These are phyloP conservation scores for Chlamydomonas incerta DNA, from an alignment of 139 green algal genomes.

Conservation along the genomic window DNA sequence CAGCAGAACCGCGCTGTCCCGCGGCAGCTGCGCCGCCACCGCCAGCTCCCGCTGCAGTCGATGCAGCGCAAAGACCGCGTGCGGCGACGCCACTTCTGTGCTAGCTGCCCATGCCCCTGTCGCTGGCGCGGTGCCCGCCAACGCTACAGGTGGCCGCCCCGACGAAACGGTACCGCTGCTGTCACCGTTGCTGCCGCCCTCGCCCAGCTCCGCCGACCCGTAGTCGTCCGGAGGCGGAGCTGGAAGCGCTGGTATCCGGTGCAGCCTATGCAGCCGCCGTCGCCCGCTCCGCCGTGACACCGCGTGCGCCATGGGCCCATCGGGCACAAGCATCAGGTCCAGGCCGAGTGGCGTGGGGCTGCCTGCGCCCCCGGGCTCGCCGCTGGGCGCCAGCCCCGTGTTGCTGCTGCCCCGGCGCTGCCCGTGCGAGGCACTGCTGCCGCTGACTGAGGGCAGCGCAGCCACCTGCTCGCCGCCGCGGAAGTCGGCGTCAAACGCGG, in stretches of 20 bases:
- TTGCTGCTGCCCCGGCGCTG: background rate
- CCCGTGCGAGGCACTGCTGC: too few species aligned
- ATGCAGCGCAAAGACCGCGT: background rate
- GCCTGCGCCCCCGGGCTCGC: background rate
- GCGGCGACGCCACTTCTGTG: background rate
- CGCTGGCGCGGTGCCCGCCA: too few species aligned
- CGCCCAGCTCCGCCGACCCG: too few species aligned
- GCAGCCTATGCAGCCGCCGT: background rate
- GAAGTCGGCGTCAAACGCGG: slow-evolving; percentile 1
- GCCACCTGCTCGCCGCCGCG: background rate
- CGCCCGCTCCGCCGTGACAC: background rate
- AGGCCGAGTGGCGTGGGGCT: background rate
- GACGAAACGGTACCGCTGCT: background rate
- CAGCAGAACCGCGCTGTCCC: slow-evolving; percentile 7
- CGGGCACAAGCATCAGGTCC: background rate
- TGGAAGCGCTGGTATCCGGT: too few species aligned
- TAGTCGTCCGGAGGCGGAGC: too few species aligned
- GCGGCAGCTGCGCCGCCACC: background rate
- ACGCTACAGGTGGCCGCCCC: too few species aligned
- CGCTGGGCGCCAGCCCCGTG: background rate
- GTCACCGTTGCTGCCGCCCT: background rate
- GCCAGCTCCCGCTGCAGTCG: background rate
- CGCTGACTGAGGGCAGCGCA: background rate
- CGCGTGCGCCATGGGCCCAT: background rate
- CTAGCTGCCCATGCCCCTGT: background rate